phyloP scores from a whole-genome alignment of 495 filamentous ascomycete species.

The Jackrogersella multiformis region DNA sequence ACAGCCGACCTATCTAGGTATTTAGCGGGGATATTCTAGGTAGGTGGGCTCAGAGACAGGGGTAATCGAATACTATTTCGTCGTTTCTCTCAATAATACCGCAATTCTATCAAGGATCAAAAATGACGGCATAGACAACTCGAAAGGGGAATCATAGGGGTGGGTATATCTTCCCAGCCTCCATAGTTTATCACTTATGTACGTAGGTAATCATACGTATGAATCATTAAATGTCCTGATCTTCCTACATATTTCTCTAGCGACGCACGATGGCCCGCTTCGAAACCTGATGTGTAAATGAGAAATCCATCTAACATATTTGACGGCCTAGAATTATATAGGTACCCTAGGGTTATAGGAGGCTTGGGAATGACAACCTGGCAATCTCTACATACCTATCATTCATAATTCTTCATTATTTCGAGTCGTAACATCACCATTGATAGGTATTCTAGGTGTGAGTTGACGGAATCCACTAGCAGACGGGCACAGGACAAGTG shows the following conservation, averaged over 20 bases:
- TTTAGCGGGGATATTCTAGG: slow-evolving; percentile 36
- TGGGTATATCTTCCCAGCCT: too few species aligned
- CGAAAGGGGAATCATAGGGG: neutral
- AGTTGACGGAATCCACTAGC: neutral
- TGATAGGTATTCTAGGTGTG: too few species aligned
- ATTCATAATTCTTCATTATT: slow-evolving; percentile 13
- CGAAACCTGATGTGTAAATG: slow-evolving; percentile 35
- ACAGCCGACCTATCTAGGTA: too few species aligned
- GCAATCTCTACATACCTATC: neutral
- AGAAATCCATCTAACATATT: neutral
- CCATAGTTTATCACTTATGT: too few species aligned
- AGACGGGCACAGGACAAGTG: too few species aligned
- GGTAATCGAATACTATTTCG: neutral
- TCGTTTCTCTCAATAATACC: slow-evolving; percentile 28
- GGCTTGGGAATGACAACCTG: slow-evolving; percentile 4
- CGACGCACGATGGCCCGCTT: slow-evolving; percentile 28
- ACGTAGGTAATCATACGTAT: neutral
- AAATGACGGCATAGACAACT: slow-evolving; percentile 27
- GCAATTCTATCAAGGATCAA: slow-evolving; percentile 21
- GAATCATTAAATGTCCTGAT: too few species aligned
- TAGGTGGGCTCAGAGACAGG: slow-evolving; percentile 19
- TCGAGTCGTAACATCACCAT: neutral
- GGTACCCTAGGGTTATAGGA: neutral
- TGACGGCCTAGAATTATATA: neutral
- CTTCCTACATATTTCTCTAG: too few species aligned